Conservation (phyloP, 148 eudicot genomes). For the Cornus florida region DNA sequence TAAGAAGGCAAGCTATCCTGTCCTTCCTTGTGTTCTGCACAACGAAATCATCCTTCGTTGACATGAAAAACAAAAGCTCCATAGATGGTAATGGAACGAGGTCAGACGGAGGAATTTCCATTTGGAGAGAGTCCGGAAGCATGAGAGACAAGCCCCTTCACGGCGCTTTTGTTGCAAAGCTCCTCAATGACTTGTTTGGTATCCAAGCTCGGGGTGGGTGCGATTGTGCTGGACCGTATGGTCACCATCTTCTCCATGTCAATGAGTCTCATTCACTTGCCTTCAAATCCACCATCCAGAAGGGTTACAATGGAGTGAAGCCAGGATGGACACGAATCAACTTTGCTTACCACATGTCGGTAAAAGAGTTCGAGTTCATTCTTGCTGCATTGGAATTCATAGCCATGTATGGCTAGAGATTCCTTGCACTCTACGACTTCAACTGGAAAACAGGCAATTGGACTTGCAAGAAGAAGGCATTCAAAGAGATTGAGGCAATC, state of each 20-base stretch:
- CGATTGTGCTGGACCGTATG: slow-evolving; percentile 61
- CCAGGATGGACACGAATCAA: slow-evolving; percentile 49
- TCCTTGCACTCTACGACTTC: slow-evolving; percentile 33
- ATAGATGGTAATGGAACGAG: too few species aligned
- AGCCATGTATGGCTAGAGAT: slow-evolving; percentile 29
- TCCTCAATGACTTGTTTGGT: slow-evolving; percentile 50
- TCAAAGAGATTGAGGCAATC: not conserved
- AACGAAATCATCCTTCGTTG: not conserved
- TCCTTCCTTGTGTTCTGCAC: slow-evolving; percentile 40
- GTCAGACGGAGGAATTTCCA: not conserved
- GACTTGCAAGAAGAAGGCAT: slow-evolving; percentile 16
- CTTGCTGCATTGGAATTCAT: slow-evolving; percentile 34
- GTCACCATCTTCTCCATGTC: slow-evolving; percentile 38
- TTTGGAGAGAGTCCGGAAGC: slow-evolving; percentile 4
- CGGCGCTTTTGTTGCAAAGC: slow-evolving; percentile 45
- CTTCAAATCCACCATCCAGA: slow-evolving; percentile 33
- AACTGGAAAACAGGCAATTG: slow-evolving; percentile 45
- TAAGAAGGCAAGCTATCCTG: slow-evolving; percentile 25
- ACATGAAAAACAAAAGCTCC: not conserved
- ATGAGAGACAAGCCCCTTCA: slow-evolving; percentile 33
- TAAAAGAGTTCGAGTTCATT: slow-evolving; percentile 29
- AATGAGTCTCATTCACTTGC: slow-evolving; percentile 29
- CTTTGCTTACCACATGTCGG: slow-evolving; percentile 44
- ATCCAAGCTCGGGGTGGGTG: slow-evolving; percentile 56
- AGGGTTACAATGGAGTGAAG: slow-evolving; percentile 48